Conservation (phyloP, 768 basidiomycete genomes). For the Paxillus rubicundulus region DNA sequence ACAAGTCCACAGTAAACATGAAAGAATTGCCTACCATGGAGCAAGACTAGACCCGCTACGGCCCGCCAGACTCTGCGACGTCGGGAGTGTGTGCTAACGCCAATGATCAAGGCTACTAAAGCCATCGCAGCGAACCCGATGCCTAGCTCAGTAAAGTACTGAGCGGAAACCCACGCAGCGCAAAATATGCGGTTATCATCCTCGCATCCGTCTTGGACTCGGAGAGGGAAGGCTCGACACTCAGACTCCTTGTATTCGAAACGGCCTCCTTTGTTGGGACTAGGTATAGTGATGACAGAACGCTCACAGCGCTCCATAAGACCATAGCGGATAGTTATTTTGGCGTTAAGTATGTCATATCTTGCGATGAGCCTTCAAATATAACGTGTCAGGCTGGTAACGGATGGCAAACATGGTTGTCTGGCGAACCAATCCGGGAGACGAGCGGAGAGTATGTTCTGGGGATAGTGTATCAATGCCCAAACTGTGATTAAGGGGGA, state of each 20-base stretch:
- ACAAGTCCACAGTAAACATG: background rate
- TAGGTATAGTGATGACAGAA: slow-evolving; percentile 46
- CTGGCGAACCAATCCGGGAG: slow-evolving; percentile 63
- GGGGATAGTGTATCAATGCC: background rate
- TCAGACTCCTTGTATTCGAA: slow-evolving; percentile 53
- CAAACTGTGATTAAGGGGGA: background rate
- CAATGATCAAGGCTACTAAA: slow-evolving; percentile 57
- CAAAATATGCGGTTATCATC: slow-evolving; percentile 59
- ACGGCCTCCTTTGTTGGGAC: slow-evolving; percentile 39
- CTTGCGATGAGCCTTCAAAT: slow-evolving; percentile 42
- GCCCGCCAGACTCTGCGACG: slow-evolving; percentile 76
- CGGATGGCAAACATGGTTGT: slow-evolving; percentile 14
- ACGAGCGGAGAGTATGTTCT: slow-evolving; percentile 58
- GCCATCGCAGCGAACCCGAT: slow-evolving; percentile 63
- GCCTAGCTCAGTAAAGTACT: slow-evolving; percentile 61
- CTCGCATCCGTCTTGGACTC: slow-evolving; percentile 46
- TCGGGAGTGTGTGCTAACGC: slow-evolving; percentile 70
- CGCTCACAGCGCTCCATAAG: slow-evolving; percentile 57
- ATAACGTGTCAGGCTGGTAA: slow-evolving; percentile 21
- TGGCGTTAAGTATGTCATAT: slow-evolving; percentile 45
- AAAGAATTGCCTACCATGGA: slow-evolving; percentile 47
- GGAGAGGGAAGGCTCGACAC: slow-evolving; percentile 65
- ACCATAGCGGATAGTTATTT: slow-evolving; percentile 55
- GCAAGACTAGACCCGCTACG: slow-evolving; percentile 58
- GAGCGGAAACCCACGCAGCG: slow-evolving; percentile 67